Evolutionary conservation across 768 basidiomycete species (phyloP).

Genomic region (Boletus sp.): DNA sequence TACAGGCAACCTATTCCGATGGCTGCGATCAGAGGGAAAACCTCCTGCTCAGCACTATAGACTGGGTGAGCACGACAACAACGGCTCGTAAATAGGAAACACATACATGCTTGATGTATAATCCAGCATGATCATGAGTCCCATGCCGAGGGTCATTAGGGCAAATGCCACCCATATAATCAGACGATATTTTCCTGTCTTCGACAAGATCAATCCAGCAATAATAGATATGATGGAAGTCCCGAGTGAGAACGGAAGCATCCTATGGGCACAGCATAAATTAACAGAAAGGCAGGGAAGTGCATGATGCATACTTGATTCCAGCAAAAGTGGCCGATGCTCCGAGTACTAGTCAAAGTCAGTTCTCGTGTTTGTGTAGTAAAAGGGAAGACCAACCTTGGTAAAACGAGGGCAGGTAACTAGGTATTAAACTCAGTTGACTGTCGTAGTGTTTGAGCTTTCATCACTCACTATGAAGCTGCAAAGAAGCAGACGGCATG

Average conservation of each 20-base stretch:
- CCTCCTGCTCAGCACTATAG: slow-evolving; percentile 55
- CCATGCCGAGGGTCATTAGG: slow-evolving; percentile 60
- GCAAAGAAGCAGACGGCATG: slow-evolving; percentile 66
- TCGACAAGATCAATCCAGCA: slow-evolving; percentile 57
- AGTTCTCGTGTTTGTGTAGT: neutral
- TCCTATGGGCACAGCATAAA: slow-evolving; percentile 39
- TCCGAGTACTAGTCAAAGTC: slow-evolving; percentile 48
- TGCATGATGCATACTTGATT: slow-evolving; percentile 46
- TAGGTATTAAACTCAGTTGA: slow-evolving; percentile 1
- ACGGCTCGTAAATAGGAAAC: neutral
- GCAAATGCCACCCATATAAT: slow-evolving; percentile 63
- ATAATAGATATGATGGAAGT: slow-evolving; percentile 50
- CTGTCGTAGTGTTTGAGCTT: neutral
- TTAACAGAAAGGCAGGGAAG: neutral
- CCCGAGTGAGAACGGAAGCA: slow-evolving; percentile 73
- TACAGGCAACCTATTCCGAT: slow-evolving; percentile 66
- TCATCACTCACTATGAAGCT: slow-evolving; percentile 29
- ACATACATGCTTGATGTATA: slow-evolving; percentile 43
- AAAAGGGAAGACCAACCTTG: slow-evolving; percentile 38
- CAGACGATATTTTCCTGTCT: slow-evolving; percentile 55
- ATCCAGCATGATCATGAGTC: slow-evolving; percentile 72
- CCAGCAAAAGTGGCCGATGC: slow-evolving; percentile 71
- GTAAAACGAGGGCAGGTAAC: slow-evolving; percentile 74
- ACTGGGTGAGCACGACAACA: slow-evolving; percentile 6
- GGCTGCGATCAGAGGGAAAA: slow-evolving; percentile 67